Base-by-base conservation (phyloP, 305 asterid species). In the Fraxinus xanthoxyloides region DNA sequence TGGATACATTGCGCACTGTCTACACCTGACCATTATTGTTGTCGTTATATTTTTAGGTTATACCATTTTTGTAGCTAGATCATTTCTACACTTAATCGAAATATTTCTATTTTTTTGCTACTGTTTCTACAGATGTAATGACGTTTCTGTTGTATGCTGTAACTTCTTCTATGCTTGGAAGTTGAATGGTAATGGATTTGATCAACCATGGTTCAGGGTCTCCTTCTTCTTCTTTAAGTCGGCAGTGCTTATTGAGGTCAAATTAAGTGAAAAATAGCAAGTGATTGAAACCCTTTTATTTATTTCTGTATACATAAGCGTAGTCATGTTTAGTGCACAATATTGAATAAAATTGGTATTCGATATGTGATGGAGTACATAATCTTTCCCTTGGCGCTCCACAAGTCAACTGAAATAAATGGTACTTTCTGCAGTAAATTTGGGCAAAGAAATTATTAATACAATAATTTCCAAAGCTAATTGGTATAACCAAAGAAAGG, bases 401-500 rank as follows among this genome's bases (percentile, higher is more conserved):
- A 93, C 87, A 93, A 46, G 75, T 95, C 98, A 0, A 93, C 99
- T 59, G 92, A 86, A 77, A 95, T 59, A 28, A 93, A 95, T 59
- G 99, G 98, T 28, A 95, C 97, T 89, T 92, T 91, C 97, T 92
- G 97, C 90, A 88, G 56, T 54, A 75, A 38, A 76, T 17, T 74
- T 30, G 10, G 76, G 30, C 40, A 69, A 75, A 63, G 4, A 2
- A 67, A 65, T 46, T 46, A 46, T 40, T 40, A 40, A 2, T 40
- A 40, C 48, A 40, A 40, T 40, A 40, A 40, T 9, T 40, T 38
- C 46, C 46, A 38, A 38, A 38, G 46, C 46, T 36, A 38, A 38
- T 40, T 40, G 48, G 48, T 9, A 12, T 40, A 40, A 40, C 4
- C 48, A 40, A 40, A 40, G 48, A 40, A 40, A 40, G 17, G 17